Evolutionary conservation across 2,329 filamentous ascomycete species (phyloP).

Genomic region (Fusarium newnesense): DNA sequence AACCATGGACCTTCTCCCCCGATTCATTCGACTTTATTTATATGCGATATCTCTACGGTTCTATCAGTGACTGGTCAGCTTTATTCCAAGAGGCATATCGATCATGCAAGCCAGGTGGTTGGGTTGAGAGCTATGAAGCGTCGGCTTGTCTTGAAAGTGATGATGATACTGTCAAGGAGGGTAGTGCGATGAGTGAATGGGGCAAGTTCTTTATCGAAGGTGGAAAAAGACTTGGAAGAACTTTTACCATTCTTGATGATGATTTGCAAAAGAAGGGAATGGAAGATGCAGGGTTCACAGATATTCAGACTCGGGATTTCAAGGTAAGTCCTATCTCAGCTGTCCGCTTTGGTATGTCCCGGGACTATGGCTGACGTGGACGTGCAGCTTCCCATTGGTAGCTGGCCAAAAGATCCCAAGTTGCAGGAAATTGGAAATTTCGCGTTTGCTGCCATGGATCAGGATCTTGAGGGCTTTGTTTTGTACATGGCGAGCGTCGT

Average conservation of each 20-base stretch:
- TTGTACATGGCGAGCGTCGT: constrained; percentile 11
- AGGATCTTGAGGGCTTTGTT: not conserved
- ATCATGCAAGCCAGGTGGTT: not conserved
- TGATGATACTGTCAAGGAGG: not conserved
- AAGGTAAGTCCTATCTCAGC: not conserved
- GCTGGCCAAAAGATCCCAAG: not conserved
- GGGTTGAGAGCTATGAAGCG: constrained; percentile 6
- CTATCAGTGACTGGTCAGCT: not conserved
- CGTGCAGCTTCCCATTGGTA: not conserved
- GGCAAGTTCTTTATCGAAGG: constrained; percentile 6
- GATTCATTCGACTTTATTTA: constrained; percentile 1
- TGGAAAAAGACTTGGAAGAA: not conserved
- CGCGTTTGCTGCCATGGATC: constrained; percentile 5
- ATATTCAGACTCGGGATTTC: not conserved
- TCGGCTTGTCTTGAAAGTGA: constrained; percentile 4
- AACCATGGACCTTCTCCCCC: constrained; percentile 7
- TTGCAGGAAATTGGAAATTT: not conserved
- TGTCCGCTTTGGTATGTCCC: fast-evolving
- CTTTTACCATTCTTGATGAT: not conserved
- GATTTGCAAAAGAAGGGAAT: not conserved
- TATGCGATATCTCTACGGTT: constrained; percentile 10
- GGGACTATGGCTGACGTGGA: no score
- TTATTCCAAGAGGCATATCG: constrained; percentile 1
- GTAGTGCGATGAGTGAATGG: constrained; percentile 1
- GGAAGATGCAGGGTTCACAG: not conserved